Percentiles rank a stretch among this genome's conserved stretches.
Evolutionary conservation across 164 flowering plant genomes (phyloP).

Genomic region (Malania oleifera): DNA sequence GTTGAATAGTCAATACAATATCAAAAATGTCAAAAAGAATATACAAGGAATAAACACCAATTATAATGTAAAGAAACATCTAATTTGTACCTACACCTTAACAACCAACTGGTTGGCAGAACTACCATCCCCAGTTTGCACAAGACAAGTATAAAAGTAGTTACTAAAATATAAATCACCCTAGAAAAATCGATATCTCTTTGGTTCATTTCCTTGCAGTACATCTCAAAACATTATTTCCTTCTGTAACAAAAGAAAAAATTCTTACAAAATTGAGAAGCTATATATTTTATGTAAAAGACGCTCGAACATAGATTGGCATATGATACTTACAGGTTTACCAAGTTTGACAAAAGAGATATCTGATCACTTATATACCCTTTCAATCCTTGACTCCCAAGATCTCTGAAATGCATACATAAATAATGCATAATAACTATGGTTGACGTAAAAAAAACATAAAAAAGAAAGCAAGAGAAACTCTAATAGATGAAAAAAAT

Average conservation of each 20-base stretch:
- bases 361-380: slow-evolving; percentile 86
- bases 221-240: background rate
- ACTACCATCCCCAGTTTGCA: too few relatives aligned
- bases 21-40: too few relatives aligned
- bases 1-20: too few relatives aligned
- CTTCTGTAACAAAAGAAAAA: background rate
- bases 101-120: too few relatives aligned
- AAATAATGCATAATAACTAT: background rate
- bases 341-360: slow-evolving; percentile 69
- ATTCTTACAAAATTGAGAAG: background rate
- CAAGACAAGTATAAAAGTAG: background rate
- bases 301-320: background rate
- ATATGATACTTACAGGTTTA: slow-evolving; percentile 86
- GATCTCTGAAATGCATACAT: slow-evolving; percentile 52
- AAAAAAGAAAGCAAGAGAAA: background rate
- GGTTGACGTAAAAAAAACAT: background rate
- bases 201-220: too few relatives aligned
- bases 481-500: too few relatives aligned
- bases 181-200: too few relatives aligned
- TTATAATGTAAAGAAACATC: too few relatives aligned
- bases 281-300: background rate
- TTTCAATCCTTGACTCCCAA: slow-evolving; percentile 91
- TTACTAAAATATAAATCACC: background rate
- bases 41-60: too few relatives aligned
- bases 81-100: too few relatives aligned